phyloP scores from a whole-genome alignment of 225 moss, liverwort and hornwort species.

The Marchantia paleacea region DNA sequence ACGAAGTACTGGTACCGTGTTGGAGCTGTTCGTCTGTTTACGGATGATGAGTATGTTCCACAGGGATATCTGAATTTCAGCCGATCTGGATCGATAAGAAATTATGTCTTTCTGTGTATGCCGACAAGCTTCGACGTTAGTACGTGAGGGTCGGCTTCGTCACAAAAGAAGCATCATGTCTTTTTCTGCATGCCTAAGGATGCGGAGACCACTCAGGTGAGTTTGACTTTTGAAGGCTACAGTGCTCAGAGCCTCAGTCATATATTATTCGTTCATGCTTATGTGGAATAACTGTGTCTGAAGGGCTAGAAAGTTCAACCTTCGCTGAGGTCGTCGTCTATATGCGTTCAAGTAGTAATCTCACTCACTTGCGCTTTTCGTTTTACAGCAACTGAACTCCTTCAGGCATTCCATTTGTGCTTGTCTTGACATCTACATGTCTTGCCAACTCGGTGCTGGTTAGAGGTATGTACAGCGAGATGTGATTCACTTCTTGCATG shows the following conservation, averaged over 20 bases:
- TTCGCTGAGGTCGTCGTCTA: neutral
- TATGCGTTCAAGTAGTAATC: neutral
- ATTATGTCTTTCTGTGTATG: neutral
- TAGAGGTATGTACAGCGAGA: too few relatives aligned
- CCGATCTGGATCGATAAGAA: neutral
- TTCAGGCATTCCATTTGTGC: neutral
- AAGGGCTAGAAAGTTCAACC: neutral
- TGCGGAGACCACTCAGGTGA: conserved; percentile 3
- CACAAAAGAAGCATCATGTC: neutral
- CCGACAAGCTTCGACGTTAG: neutral
- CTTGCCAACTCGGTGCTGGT: neutral
- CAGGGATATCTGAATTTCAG: too few relatives aligned
- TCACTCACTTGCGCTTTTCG: neutral
- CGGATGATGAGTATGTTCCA: too few relatives aligned
- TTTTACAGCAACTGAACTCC: neutral
- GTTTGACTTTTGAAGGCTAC: conserved; percentile 1
- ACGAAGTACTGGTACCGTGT: too few relatives aligned
- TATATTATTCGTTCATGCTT: neutral
- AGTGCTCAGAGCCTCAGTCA: neutral
- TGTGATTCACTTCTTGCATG: too few relatives aligned
- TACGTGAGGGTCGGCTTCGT: neutral
- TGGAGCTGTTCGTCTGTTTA: too few relatives aligned
- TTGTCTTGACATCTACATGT: neutral
- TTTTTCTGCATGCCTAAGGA: neutral
- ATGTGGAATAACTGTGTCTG: neutral